Base-by-base conservation (phyloP, 768 basidiomycete genomes). In the Serendipita vermifera region DNA sequence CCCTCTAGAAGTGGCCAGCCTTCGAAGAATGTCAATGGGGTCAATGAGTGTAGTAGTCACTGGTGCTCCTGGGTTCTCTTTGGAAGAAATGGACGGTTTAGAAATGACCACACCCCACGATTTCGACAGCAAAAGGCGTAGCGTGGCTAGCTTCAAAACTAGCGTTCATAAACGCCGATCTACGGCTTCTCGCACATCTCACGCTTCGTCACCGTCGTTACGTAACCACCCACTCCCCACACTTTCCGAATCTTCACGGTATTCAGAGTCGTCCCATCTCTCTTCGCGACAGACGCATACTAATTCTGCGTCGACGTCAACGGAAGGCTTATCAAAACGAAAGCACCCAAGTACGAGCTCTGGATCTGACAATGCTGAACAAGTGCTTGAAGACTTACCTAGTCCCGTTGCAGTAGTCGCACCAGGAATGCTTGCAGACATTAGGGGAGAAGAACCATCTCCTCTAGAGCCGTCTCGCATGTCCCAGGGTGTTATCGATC, bases 51-150 rank as follows among this genome's bases (percentile, higher is more conserved):
- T 51, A 5, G 27, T 51, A 11, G 31, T 51, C 22, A 5, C 46
- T 20, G 46, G 20, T 51, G 22, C 46, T 4, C 24, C 22, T 26
- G 27, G 17, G 20, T 51, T 51, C 46, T 51, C 46, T 15, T 29
- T 51, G 22, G 46, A 51, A 29, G 46, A 51, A n/a, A 51, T 51
- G 46, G 46, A 51, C n/a, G 46, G 46, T 29, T 29, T 51, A 7
- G 46, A 51, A 26, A 29, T 29, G 15, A 51, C 46, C n/a, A 51
- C 22, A n/a, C 46, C 46, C 24, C 46, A 51, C 46, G 46, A 51
- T 26, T 51, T 51, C 7, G 46, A 51, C 31, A 51, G 26, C 20
- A 9, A 29, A 29, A 20, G 46, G 31, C 46, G 46, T 29, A 51
- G 46, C 46, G 46, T 51, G 20, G 46, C 27, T 22, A 51, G 46